Conservation (phyloP, 805 yeast genomes). For the Scheffersomyces coipomensis region DNA sequence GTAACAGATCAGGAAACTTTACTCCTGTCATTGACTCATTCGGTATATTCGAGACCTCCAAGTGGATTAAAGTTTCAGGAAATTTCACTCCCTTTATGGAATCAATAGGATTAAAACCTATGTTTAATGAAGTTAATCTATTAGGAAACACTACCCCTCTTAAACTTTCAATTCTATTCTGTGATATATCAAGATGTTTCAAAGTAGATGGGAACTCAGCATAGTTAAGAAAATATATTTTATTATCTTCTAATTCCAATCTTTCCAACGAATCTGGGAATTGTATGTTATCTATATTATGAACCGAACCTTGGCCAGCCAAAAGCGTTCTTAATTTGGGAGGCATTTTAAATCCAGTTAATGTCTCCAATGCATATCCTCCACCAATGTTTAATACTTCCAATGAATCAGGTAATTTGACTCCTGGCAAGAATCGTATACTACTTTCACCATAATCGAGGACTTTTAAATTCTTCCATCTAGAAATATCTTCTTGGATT, state of each 20-base stretch:
- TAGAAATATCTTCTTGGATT: slow-evolving; percentile 31
- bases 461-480: slow-evolving; percentile 31
- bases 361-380: slow-evolving; percentile 35
- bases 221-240: slow-evolving; percentile 35
- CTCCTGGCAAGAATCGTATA: slow-evolving; percentile 37
- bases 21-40: slow-evolving; percentile 47
- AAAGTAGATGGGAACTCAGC: slow-evolving; percentile 36
- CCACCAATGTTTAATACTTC: slow-evolving; percentile 40
- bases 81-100: slow-evolving; percentile 39
- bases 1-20: slow-evolving; percentile 41
- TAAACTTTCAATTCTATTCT: slow-evolving; percentile 38
- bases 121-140: slow-evolving; percentile 23
- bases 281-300: slow-evolving; percentile 32
- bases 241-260: slow-evolving; percentile 35
- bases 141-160: slow-evolving; percentile 38
- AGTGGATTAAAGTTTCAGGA: slow-evolving; percentile 33
- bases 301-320: slow-evolving; percentile 33
- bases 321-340: slow-evolving; percentile 23
- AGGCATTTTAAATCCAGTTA: slow-evolving; percentile 40
- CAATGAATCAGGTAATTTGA: slow-evolving; percentile 35
- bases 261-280: slow-evolving; percentile 32
- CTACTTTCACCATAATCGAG: slow-evolving; percentile 39
- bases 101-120: slow-evolving; percentile 42
- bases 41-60: slow-evolving; percentile 43
- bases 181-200: slow-evolving; percentile 31